Evolutionary conservation across 441 rosid species (phyloP).

Genomic region (Sinapis alba): DNA sequence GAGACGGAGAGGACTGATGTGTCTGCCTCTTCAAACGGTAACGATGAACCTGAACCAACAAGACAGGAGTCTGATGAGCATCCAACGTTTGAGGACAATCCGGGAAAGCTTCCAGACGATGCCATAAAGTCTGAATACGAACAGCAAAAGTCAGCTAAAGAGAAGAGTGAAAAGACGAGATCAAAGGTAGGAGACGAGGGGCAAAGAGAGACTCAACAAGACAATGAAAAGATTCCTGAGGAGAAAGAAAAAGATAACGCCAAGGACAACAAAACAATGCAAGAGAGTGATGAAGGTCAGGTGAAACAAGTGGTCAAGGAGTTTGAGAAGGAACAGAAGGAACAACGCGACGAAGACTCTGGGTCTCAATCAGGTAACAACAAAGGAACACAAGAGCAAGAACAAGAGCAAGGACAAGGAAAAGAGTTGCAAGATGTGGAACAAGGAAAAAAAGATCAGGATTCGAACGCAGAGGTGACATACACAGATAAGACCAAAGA

Average conservation of each 20-base stretch:
- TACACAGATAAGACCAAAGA: conserved; percentile 43
- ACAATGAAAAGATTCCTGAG: conserved; percentile 23
- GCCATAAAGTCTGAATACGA: conserved; percentile 70
- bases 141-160: conserved; percentile 37
- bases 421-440: conserved; percentile 39
- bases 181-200: conserved; percentile 32
- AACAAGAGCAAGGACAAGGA: conserved; percentile 29
- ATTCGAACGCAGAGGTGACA: conserved; percentile 18
- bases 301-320: conserved; percentile 30
- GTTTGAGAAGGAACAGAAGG: conserved; percentile 44
- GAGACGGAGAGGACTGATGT: conserved; percentile 37
- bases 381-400: conserved; percentile 38
- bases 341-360: conserved; percentile 50
- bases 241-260: conserved; percentile 22
- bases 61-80: conserved; percentile 35
- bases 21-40: conserved; percentile 23
- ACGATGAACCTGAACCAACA: conserved; percentile 30
- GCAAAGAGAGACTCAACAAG: conserved; percentile 39
- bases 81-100: conserved; percentile 72
- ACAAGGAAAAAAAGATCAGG: conserved; percentile 38
- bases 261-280: conserved; percentile 26
- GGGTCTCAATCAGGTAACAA: conserved; percentile 39
- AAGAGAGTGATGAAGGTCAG: conserved; percentile 32
- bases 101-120: conserved; percentile 83
- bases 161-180: conserved; percentile 40